Evolutionary conservation across 2,329 filamentous ascomycete genomes (phyloP).

Genomic region (Penicillium sp.): DNA sequence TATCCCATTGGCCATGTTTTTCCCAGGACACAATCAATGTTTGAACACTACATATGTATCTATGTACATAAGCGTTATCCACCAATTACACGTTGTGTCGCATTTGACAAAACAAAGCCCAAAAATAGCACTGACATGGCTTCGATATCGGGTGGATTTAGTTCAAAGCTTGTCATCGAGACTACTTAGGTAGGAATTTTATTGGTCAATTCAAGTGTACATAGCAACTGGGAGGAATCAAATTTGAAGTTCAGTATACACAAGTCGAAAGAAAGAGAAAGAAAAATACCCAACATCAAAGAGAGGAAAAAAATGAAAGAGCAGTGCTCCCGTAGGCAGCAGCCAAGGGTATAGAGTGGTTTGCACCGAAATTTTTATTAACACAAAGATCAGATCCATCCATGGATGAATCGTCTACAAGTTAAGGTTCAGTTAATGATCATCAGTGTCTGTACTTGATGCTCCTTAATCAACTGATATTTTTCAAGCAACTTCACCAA

Average conservation of each 20-base stretch:
- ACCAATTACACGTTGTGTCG: not conserved
- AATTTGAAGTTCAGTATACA: not conserved
- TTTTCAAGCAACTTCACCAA: not conserved
- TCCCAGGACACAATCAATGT: not conserved
- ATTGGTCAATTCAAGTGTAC: not conserved
- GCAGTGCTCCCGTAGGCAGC: not conserved
- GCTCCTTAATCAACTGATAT: not conserved
- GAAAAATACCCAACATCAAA: not conserved
- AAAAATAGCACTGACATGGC: not conserved
- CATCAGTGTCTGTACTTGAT: not conserved
- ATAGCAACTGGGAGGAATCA: not conserved
- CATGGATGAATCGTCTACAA: not conserved
- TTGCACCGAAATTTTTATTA: not conserved
- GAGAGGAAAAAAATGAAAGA: not conserved
- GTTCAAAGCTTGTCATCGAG: not conserved
- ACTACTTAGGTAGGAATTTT: not conserved
- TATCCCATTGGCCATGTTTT: not conserved
- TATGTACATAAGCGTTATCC: too few species aligned
- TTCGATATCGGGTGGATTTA: not conserved
- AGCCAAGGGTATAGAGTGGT: not conserved
- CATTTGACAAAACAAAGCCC: not conserved
- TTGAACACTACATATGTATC: not conserved
- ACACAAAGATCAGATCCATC: not conserved
- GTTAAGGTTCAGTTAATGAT: not conserved
- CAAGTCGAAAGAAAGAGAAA: not conserved